Base-by-base conservation (phyloP, 768 basidiomycete genomes). In the Calocybe indica region DNA sequence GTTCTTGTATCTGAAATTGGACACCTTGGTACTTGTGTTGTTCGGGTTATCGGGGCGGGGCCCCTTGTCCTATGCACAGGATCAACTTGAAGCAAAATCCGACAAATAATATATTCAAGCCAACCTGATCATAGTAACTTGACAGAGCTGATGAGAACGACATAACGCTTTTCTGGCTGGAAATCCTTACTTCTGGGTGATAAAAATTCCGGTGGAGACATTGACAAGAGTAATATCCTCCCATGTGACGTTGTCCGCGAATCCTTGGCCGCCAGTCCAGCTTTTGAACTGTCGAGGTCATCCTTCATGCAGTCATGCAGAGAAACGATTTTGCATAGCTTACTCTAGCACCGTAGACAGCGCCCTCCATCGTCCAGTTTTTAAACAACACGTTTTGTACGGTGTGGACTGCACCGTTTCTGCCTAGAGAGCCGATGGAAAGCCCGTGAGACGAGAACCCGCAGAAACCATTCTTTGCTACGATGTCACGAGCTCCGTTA, bases 311-410 rank as follows among this genome's bases (percentile, higher is more conserved):
- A 11, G 10, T 11, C 10, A 22, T 3, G 31, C 22, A n/a, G 6
- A 31, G 5, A n/a, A 40, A 3, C n/a, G n/a, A n/a, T n/a, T n/a
- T 28, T 12, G 29, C 13, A 38, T 11, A 33, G 58, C 67, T 14
- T 41, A 67, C 69, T 28, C 72, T 50, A 14, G 72, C 70, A 1
- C 71, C 74, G 51, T 75, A 76, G 5, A 75, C 70, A 7, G 73
- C 72, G n/a, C 68, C 68, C 13, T 73, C 68, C 66, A 74, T 72
- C 9, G 70, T 72, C 67, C 74, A 74, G 49, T 77, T 72, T 49
- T 70, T 68, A 58, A 76, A 72, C 11, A 70, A 48, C 28, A 76
- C 65, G 55, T 75, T 69, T 47, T 67, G 54, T 13, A 78, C 74
- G 4, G 64, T 70, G 39, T 68, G 66, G 22, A 63, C 53, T 3